These are phyloP conservation scores for Linum usitatissimum DNA, from an alignment of 345 rosid genomes.

Conservation along the genomic window DNA sequence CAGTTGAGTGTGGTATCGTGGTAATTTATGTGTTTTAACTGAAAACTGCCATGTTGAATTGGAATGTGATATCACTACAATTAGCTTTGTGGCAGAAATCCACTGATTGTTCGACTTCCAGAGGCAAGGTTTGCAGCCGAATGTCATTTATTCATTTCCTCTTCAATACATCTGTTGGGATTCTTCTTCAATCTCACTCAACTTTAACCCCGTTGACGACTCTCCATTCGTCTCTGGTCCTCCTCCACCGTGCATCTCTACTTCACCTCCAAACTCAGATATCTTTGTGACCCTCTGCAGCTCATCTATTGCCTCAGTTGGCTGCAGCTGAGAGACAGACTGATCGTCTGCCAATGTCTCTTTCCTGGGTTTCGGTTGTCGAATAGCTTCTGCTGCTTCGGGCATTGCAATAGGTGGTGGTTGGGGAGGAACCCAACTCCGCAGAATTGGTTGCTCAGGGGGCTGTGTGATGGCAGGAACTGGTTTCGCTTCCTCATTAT, in stretches of 20 bases:
- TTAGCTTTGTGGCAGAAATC: too few species aligned
- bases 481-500: background rate
- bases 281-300: background rate
- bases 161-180: background rate
- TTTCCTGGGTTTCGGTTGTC: background rate
- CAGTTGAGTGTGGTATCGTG: too few species aligned
- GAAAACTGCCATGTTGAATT: too few species aligned
- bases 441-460: background rate
- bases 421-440: slow-evolving; percentile 6
- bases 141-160: background rate
- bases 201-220: background rate
- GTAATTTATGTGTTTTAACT: too few species aligned
- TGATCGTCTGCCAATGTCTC: background rate
- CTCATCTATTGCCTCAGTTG: slow-evolving; percentile 1
- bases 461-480: background rate
- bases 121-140: too few species aligned
- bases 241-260: background rate
- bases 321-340: background rate
- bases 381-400: slow-evolving; percentile 7
- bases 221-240: background rate
- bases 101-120: too few species aligned
- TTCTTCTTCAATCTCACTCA: background rate
- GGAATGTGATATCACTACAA: too few species aligned
- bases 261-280: slow-evolving; percentile 1
- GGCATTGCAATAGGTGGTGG: slow-evolving; percentile 6